These are phyloP conservation scores for Tylopilus rubrobrunneus DNA, from an alignment of 768 basidiomycete genomes.

Conservation along the genomic window DNA sequence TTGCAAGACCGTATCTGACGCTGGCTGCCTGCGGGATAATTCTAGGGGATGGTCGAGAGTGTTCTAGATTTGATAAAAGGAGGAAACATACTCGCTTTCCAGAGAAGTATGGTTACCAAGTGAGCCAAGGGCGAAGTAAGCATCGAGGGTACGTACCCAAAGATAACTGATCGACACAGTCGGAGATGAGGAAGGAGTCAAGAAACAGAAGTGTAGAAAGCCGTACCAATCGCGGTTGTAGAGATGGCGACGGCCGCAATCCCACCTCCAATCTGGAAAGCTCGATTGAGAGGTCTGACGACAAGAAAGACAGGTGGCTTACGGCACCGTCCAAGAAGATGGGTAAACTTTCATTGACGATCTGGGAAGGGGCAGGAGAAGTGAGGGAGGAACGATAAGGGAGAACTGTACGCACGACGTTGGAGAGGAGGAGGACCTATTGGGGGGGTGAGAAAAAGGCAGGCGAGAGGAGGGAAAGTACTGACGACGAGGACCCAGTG, in stretches of 20 bases:
- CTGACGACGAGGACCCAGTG: slow-evolving; percentile 93
- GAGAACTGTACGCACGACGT: slow-evolving; percentile 57
- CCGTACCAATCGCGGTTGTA: slow-evolving; percentile 53
- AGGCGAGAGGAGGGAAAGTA: background rate
- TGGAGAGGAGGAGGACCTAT: slow-evolving; percentile 81
- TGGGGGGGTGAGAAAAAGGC: background rate
- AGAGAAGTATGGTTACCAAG: background rate
- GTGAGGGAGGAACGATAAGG: background rate
- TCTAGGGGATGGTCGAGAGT: slow-evolving; percentile 28
- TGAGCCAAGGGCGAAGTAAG: background rate
- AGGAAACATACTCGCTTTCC: slow-evolving; percentile 35
- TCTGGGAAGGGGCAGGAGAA: slow-evolving; percentile 36
- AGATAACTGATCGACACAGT: slow-evolving; percentile 53
- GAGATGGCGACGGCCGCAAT: slow-evolving; percentile 75
- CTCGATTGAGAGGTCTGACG: slow-evolving; percentile 56
- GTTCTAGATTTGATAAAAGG: background rate
- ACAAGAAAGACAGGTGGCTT: slow-evolving; percentile 37
- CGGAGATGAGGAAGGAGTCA: background rate
- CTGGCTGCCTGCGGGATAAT: slow-evolving; percentile 74
- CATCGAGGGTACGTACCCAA: slow-evolving; percentile 52
- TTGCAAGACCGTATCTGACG: slow-evolving; percentile 70
- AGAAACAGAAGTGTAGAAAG: background rate
- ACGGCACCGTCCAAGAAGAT: slow-evolving; percentile 77
- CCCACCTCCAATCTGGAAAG: slow-evolving; percentile 57
- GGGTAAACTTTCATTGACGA: slow-evolving; percentile 79